A percentile compares a stretch with the other conserved stretches of the same genome.
Conservation (phyloP, 495 filamentous ascomycete species). For the Hypoxylon subgilvum region DNA sequence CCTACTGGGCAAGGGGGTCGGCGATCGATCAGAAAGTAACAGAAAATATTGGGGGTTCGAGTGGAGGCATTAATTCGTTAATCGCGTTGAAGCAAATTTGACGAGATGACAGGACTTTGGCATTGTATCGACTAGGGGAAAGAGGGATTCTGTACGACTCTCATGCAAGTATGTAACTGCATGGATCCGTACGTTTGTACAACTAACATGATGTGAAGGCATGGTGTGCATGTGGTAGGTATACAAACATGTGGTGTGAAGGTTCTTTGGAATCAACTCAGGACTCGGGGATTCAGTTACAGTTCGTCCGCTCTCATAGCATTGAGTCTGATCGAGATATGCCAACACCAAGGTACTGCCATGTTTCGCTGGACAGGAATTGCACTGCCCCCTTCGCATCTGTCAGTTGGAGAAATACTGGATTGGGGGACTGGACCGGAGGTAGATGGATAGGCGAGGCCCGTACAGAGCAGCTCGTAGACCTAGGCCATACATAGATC, state of each 20-base stretch:
- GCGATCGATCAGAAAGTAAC: conserved; percentile 39
- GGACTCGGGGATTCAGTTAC: conserved; percentile 30
- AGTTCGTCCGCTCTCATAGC: no score
- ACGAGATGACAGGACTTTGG: conserved; percentile 25
- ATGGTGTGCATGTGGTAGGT: no score
- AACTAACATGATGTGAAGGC: no score
- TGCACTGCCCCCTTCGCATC: conserved; percentile 28
- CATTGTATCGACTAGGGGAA: conserved; percentile 15
- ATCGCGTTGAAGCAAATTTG: conserved; percentile 16
- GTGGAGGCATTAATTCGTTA: background rate
- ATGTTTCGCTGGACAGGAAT: conserved; percentile 18
- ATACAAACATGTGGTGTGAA: background rate
- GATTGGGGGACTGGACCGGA: conserved; percentile 1
- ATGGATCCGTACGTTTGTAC: no score
- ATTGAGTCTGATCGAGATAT: conserved; percentile 19
- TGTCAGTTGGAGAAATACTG: conserved; percentile 1
- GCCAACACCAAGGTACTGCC: conserved; percentile 16
- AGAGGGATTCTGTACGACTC: background rate
- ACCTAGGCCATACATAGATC: no score
- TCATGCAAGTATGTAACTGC: conserved; percentile 19
- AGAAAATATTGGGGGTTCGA: conserved; percentile 22
- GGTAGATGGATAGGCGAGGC: background rate
- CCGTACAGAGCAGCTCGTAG: background rate
- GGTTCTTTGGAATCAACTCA: conserved; percentile 32
- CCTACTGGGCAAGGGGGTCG: conserved; percentile 29